Evolutionary conservation across 352 stramenopile species (phyloP).

Genomic region (Globisporangium solare): DNA sequence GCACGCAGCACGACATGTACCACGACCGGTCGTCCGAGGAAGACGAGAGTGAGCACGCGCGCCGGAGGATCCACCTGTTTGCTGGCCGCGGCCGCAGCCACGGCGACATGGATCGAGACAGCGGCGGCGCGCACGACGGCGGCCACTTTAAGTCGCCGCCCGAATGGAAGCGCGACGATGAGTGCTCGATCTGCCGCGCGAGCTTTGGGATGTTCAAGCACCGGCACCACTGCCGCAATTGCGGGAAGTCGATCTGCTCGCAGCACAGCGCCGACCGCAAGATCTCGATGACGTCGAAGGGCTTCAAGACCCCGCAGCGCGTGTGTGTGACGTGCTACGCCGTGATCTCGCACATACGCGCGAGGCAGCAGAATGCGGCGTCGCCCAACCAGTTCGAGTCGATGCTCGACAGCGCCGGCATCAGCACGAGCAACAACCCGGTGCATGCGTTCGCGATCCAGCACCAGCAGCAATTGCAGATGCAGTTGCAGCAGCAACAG

Average conservation of each 20-base stretch:
- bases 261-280: constrained; percentile 83
- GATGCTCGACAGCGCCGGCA: constrained; percentile 23
- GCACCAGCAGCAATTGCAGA: constrained; percentile 22
- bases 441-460: constrained; percentile 24
- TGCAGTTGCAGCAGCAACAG: constrained; percentile 18
- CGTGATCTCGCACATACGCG: constrained; percentile 51
- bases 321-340: constrained; percentile 76
- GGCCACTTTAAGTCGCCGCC: constrained; percentile 43
- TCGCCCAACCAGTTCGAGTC: constrained; percentile 22
- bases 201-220: constrained; percentile 85
- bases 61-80: constrained; percentile 18
- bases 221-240: constrained; percentile 82
- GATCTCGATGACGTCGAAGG: constrained; percentile 58
- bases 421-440: constrained; percentile 21
- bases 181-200: constrained; percentile 72
- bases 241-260: constrained; percentile 77
- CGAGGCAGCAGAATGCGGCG: constrained; percentile 7
- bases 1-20: constrained; percentile 14
- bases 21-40: constrained; percentile 19
- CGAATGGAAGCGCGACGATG: constrained; percentile 71
- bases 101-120: constrained; percentile 9
- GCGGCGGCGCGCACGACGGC: background rate
- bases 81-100: constrained; percentile 2
- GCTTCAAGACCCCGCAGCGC: constrained; percentile 72
- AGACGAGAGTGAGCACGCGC: constrained; percentile 17